Percentiles rank a stretch among this genome's conserved stretches.
Evolutionary conservation across 2,329 filamentous ascomycete species (phyloP).

Genomic region (Fusarium drepaniforme): DNA sequence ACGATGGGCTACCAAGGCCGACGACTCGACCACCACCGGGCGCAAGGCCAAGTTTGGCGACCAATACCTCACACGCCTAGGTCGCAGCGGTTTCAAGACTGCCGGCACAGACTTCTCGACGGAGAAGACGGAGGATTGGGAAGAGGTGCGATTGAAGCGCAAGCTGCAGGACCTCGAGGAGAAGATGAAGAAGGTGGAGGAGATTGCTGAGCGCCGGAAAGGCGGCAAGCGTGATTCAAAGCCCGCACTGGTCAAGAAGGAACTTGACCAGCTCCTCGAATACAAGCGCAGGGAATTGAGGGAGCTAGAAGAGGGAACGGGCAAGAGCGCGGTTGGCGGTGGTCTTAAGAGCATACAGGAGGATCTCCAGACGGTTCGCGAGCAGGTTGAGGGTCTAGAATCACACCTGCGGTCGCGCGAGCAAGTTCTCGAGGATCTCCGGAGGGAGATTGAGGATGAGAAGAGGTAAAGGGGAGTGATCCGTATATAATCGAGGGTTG

Average conservation of each 20-base stretch:
- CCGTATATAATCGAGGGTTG: slow-evolving; percentile 18
- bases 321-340: slow-evolving; percentile 76
- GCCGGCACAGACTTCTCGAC: slow-evolving; percentile 91
- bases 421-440: slow-evolving; percentile 80
- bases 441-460: slow-evolving; percentile 88
- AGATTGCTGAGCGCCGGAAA: slow-evolving; percentile 73
- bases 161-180: slow-evolving; percentile 90
- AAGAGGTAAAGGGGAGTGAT: slow-evolving; percentile 64
- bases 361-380: slow-evolving; percentile 89
- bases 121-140: slow-evolving; percentile 94
- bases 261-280: slow-evolving; percentile 93
- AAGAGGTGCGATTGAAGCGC: slow-evolving; percentile 94
- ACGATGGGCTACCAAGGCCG: slow-evolving; percentile 82
- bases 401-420: slow-evolving; percentile 82
- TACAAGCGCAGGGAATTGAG: slow-evolving; percentile 88
- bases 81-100: slow-evolving; percentile 83
- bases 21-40: slow-evolving; percentile 85
- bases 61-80: slow-evolving; percentile 92
- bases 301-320: slow-evolving; percentile 79
- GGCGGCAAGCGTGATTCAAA: slow-evolving; percentile 79
- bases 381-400: slow-evolving; percentile 94
- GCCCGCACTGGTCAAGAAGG: slow-evolving; percentile 92
- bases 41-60: slow-evolving; percentile 98
- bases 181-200: slow-evolving; percentile 87
- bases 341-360: slow-evolving; percentile 83